These are phyloP conservation scores for Casuarina cunninghamiana DNA, from an alignment of 306 rosid genomes.

Conservation along the genomic window DNA sequence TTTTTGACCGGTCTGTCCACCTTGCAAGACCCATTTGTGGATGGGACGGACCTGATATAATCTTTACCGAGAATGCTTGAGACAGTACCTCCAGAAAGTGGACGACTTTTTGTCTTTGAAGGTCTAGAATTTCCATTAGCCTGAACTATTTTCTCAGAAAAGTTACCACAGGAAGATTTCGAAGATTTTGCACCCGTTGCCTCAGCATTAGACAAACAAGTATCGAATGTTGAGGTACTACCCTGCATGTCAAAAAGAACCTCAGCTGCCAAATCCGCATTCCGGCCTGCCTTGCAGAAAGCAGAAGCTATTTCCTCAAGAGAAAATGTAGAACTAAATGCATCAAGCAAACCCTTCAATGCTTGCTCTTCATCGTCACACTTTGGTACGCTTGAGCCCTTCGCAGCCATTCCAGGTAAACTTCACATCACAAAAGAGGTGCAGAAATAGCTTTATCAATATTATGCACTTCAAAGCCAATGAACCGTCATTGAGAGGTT, in stretches of 20 bases:
- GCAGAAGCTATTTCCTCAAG: conserved; percentile 79
- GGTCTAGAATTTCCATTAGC: conserved; percentile 30
- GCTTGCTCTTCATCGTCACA: conserved; percentile 52
- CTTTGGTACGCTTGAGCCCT: conserved; percentile 30
- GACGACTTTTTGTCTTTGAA: conserved; percentile 39
- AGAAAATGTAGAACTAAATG: conserved; percentile 61
- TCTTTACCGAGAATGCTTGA: conserved; percentile 62
- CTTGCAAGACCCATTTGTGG: conserved; percentile 35
- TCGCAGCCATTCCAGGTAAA: conserved; percentile 48
- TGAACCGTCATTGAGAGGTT: neutral
- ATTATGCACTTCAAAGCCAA: neutral
- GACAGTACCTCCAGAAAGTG: conserved; percentile 66
- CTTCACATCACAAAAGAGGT: conserved; percentile 4
- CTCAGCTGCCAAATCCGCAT: conserved; percentile 61
- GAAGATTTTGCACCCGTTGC: conserved; percentile 32
- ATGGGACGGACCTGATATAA: conserved; percentile 38
- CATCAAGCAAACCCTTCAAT: conserved; percentile 61
- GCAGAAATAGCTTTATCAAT: neutral
- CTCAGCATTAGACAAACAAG: conserved; percentile 28
- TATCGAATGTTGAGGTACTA: conserved; percentile 34
- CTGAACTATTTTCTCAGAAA: conserved; percentile 32
- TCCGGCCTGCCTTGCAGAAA: conserved; percentile 58
- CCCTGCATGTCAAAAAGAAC: conserved; percentile 51
- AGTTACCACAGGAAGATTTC: conserved; percentile 27
- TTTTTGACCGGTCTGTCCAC: conserved; percentile 44